phyloP scores from a whole-genome alignment of 331 rosid genomes.

The Quercus lobata region DNA sequence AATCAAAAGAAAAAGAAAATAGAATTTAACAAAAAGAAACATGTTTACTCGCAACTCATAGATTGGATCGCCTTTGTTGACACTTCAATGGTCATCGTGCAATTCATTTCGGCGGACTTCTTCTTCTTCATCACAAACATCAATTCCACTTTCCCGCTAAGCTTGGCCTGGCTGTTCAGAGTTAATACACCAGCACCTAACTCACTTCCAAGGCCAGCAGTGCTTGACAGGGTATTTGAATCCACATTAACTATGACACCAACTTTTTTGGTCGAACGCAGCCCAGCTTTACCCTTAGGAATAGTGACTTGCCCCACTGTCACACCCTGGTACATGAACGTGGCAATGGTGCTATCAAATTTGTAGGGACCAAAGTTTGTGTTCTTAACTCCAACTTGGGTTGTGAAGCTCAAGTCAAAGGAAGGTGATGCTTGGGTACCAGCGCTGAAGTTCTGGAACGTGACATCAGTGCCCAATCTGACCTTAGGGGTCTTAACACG shows the following conservation, averaged over 20 bases:
- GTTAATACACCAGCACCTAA: conserved; percentile 21
- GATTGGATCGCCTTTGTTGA: neutral
- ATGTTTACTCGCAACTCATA: conserved; percentile 23
- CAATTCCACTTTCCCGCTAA: conserved; percentile 43
- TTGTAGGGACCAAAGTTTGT: conserved; percentile 30
- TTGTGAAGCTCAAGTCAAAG: conserved; percentile 8
- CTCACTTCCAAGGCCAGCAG: conserved; percentile 10
- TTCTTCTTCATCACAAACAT: conserved; percentile 24
- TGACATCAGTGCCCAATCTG: neutral
- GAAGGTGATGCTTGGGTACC: neutral
- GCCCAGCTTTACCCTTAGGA: conserved; percentile 38
- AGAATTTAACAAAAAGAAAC: neutral
- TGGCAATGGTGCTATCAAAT: neutral
- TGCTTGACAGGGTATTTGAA: neutral
- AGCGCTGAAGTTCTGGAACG: neutral
- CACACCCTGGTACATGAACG: conserved; percentile 1
- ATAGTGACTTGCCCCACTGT: conserved; percentile 2
- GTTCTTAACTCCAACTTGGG: conserved; percentile 25
- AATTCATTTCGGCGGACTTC: conserved; percentile 31
- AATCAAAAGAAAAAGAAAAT: neutral
- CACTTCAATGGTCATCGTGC: conserved; percentile 30
- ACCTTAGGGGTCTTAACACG: conserved; percentile 18
- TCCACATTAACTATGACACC: conserved; percentile 16
- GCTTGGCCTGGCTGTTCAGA: conserved; percentile 18
- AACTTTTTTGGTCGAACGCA: conserved; percentile 29